These are phyloP conservation scores for Calamus simplicifolius DNA, from an alignment of 176 grass and related monocot genomes.

Conservation along the genomic window DNA sequence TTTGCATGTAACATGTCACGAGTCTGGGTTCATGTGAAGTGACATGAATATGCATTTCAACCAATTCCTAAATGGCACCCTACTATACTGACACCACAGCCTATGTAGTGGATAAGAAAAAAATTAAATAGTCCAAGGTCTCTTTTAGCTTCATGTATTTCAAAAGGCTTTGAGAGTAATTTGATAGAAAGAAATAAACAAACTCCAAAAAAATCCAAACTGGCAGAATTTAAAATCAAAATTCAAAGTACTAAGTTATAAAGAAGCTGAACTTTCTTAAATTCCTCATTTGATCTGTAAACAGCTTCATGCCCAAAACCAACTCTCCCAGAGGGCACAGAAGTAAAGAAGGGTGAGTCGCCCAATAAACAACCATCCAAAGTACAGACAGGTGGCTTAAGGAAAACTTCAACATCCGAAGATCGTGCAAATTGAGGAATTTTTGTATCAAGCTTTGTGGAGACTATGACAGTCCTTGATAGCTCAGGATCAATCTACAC, in stretches of 20 bases:
- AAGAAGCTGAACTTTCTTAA: constrained; percentile 59
- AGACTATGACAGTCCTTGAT: constrained; percentile 82
- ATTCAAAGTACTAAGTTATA: constrained; percentile 5
- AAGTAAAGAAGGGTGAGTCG: constrained; percentile 88
- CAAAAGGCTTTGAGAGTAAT: too few species aligned
- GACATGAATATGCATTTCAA: too few species aligned
- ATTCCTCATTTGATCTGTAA: constrained; percentile 85
- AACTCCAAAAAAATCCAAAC: not conserved
- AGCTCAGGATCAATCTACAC: constrained; percentile 88
- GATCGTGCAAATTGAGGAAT: constrained; percentile 80
- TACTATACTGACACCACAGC: too few species aligned
- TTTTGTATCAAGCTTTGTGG: constrained; percentile 94
- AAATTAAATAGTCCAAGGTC: too few species aligned
- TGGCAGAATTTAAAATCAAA: not conserved
- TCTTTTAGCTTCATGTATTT: too few species aligned
- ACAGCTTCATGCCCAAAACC: constrained; percentile 71
- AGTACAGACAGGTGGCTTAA: constrained; percentile 58
- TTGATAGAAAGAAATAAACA: not conserved
- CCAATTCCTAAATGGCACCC: too few species aligned
- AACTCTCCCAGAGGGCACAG: constrained; percentile 93
- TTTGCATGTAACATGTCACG: too few species aligned
- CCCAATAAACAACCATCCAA: constrained; percentile 79
- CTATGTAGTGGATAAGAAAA: too few species aligned
- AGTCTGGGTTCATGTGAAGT: too few species aligned
- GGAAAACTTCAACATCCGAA: constrained; percentile 96